Evolutionary conservation across 148 eudicot genomes (phyloP), one percentile per base, ranked within the genome.

Genomic region (Chenopodium formosanum): DNA sequence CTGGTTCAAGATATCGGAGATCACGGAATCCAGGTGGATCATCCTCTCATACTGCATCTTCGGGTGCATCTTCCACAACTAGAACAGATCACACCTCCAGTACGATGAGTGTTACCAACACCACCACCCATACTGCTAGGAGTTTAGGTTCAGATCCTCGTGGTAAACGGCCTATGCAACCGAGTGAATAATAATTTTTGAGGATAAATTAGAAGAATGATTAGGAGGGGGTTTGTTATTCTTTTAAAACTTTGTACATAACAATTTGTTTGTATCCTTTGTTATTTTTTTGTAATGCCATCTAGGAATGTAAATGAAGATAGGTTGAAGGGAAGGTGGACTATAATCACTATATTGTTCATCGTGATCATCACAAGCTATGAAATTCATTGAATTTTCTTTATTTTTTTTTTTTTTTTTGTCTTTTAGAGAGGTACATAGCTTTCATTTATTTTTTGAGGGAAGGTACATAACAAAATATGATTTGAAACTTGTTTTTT

Each of bases 1-100:
- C 89, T 0, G 97, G 91, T 69, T 78, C 91, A 40, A 81, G 92
- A 65, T 84, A 90, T 56, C 88, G 91, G 29, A 86, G 87, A 84
- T 27, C 85, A 29, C 88, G 78, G 32, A 82, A 83, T 58, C 80
- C 86, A 13, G 77, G 53, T 56, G 75, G 72, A 9, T 89, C 90
- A 27, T 78, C 88, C 1, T 87, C 97, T 14, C 78, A 88, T 23
- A 74, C 89, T 29, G 85, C 86, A 65, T 82, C 74, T 70, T 83
- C 89, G 0, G 85, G 86, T 48, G 78, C 64, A 16, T 87, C 89
- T 22, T 80, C 85, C 50, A 48, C 90, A 16, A 31, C 80, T 4
- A 84, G 75, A 37, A 81, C 74, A 7, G 88, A 81, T 46, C 84
- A 82, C 64, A 85, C 88, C 48, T 78, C 91, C 9, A 80, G 79